These are phyloP conservation scores for Colletotrichum somersetense DNA, from an alignment of 2,329 filamentous ascomycete genomes.

Conservation along the genomic window DNA sequence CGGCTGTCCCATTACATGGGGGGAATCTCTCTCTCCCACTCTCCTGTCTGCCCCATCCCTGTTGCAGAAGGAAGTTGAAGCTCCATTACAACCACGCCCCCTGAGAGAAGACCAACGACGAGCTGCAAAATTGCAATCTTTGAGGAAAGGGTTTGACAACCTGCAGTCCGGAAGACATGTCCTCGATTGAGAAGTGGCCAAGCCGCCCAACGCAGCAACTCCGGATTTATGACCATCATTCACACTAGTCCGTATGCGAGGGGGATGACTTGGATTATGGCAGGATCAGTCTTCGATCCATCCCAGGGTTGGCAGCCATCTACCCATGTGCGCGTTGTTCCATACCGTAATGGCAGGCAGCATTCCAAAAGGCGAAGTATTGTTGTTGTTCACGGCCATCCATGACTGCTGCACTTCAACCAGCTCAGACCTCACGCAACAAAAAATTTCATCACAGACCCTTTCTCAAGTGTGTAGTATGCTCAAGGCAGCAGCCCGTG, in stretches of 20 bases:
- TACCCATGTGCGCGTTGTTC: slow-evolving; percentile 14
- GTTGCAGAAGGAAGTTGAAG: background rate
- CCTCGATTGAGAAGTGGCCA: slow-evolving; percentile 5
- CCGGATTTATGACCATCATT: background rate
- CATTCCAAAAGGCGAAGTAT: slow-evolving; percentile 27
- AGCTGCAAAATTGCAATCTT: background rate
- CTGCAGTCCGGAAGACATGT: slow-evolving; percentile 12
- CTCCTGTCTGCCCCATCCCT: background rate
- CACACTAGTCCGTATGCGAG: slow-evolving; percentile 13
- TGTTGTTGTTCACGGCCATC: slow-evolving; percentile 16
- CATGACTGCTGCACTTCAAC: background rate
- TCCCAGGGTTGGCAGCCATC: slow-evolving; percentile 4
- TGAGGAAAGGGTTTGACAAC: slow-evolving; percentile 1
- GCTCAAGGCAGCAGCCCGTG: too few species aligned
- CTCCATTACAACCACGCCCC: slow-evolving; percentile 30
- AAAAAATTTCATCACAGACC: background rate
- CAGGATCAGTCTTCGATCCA: slow-evolving; percentile 5
- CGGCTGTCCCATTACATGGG: slow-evolving; percentile 12
- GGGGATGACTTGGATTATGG: background rate
- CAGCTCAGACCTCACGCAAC: background rate
- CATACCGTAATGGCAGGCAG: slow-evolving; percentile 9
- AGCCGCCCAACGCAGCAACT: slow-evolving; percentile 18
- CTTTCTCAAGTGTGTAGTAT: background rate
- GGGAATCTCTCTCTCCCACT: slow-evolving; percentile 12
- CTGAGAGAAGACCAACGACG: background rate